Conservation (phyloP, 2,329 filamentous ascomycete species). For the Cladosporium colombiae region DNA sequence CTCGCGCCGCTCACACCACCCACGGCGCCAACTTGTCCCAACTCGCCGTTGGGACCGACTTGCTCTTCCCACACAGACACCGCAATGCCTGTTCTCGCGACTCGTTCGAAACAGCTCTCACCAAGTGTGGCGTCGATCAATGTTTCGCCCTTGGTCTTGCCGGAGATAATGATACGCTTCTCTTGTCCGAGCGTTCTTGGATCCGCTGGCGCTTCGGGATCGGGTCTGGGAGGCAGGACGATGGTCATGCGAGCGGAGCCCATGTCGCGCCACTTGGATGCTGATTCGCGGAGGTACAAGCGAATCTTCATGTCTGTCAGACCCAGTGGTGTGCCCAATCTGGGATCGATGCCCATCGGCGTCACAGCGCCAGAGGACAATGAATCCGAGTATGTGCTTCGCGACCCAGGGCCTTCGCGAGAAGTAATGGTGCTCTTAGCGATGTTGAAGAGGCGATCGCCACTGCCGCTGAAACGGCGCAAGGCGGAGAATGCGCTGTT, state of each 20-base stretch:
- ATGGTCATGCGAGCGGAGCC: conserved; percentile 83
- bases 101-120: conserved; percentile 79
- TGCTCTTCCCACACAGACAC: conserved; percentile 78
- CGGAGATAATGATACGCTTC: conserved; percentile 80
- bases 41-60: conserved; percentile 51
- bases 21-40: conserved; percentile 60
- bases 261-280: conserved; percentile 86
- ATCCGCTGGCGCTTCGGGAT: conserved; percentile 38
- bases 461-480: conserved; percentile 67
- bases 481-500: conserved; percentile 78
- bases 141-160: conserved; percentile 66
- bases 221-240: conserved; percentile 63
- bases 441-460: conserved; percentile 78
- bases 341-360: conserved; percentile 35
- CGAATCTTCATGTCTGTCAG: conserved; percentile 82
- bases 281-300: conserved; percentile 74
- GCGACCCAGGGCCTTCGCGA: conserved; percentile 54
- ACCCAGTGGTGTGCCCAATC: conserved; percentile 54
- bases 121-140: conserved; percentile 82
- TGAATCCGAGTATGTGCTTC: conserved; percentile 61
- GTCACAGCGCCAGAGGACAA: conserved; percentile 50
- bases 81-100: conserved; percentile 83
- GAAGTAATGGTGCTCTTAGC: conserved; percentile 72
- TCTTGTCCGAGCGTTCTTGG: conserved; percentile 59
- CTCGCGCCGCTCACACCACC: conserved; percentile 59